phyloP scores from a whole-genome alignment of 495 filamentous ascomycete species.

The Aspergillus conjunctus region DNA sequence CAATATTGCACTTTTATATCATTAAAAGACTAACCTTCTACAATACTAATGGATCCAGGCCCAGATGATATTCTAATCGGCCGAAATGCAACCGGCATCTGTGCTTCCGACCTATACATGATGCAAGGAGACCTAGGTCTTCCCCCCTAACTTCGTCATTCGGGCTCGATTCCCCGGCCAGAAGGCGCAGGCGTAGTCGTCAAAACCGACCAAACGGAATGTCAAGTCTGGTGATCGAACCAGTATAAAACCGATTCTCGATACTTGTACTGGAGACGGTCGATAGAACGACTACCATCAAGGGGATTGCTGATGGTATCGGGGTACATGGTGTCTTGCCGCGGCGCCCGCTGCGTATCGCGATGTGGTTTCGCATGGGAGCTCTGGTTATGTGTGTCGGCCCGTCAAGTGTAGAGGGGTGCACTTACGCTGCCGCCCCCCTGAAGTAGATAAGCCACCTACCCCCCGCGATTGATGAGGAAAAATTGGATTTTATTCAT shows the following conservation, averaged over 20 bases:
- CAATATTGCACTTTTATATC: not conserved
- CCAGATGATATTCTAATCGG: slow-evolving; percentile 48
- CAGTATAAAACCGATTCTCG: slow-evolving; percentile 56
- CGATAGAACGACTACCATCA: slow-evolving; percentile 39
- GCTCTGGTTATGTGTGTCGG: slow-evolving; percentile 8
- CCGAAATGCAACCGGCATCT: slow-evolving; percentile 49
- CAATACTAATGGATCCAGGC: slow-evolving; percentile 24
- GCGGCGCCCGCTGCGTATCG: slow-evolving; percentile 46
- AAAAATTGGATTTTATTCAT: too few relatives aligned
- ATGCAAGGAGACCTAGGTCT: slow-evolving; percentile 47
- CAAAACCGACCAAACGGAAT: slow-evolving; percentile 48
- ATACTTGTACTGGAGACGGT: slow-evolving; percentile 46
- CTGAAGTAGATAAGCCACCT: too few relatives aligned
- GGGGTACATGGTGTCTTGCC: slow-evolving; percentile 50
- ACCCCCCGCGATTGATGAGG: too few relatives aligned
- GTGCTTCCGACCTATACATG: slow-evolving; percentile 48
- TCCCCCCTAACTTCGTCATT: slow-evolving; percentile 51
- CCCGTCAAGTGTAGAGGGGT: too few relatives aligned
- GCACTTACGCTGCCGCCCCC: too few relatives aligned
- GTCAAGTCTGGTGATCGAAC: slow-evolving; percentile 59
- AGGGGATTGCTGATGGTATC: slow-evolving; percentile 43
- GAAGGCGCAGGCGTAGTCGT: slow-evolving; percentile 59
- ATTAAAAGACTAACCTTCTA: slow-evolving; percentile 10
- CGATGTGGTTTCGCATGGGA: slow-evolving; percentile 2
- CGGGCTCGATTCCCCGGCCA: slow-evolving; percentile 52